phyloP scores from a whole-genome alignment of 2,329 filamentous ascomycete species.

The Apiospora arundinis region DNA sequence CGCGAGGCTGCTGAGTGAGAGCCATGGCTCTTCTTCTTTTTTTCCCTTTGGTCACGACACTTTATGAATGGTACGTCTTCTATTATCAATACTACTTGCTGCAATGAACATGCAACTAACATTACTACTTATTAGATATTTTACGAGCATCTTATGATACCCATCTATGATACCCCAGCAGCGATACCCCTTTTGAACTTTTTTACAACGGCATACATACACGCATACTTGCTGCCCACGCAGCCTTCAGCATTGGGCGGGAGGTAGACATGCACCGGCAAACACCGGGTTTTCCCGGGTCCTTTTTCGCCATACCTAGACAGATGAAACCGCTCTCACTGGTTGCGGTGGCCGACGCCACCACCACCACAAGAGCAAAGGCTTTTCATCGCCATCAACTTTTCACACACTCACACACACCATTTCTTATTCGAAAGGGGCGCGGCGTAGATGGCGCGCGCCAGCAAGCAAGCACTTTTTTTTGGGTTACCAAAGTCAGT shows the following conservation, averaged over 20 bases:
- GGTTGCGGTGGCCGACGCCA: background rate
- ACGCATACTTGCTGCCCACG: slow-evolving; percentile 13
- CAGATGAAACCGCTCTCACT: background rate
- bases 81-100: no score
- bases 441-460: slow-evolving; percentile 4
- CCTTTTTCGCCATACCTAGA: background rate
- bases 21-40: slow-evolving; percentile 15
- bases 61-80: slow-evolving; percentile 35
- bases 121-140: background rate
- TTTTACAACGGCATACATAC: slow-evolving; percentile 4
- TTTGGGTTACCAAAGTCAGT: background rate
- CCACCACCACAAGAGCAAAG: background rate
- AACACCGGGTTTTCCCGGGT: slow-evolving; percentile 1
- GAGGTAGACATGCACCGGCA: slow-evolving; percentile 10
- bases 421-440: background rate
- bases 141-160: slow-evolving; percentile 20
- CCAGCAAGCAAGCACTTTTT: background rate
- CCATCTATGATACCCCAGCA: slow-evolving; percentile 20
- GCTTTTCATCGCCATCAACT: background rate
- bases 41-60: slow-evolving; percentile 34
- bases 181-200: slow-evolving; percentile 14
- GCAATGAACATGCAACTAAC: background rate
- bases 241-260: slow-evolving; percentile 9
- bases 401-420: background rate
- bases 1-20: slow-evolving; percentile 51